A percentile compares a stretch with the other conserved stretches of the same genome.
Conservation (phyloP, 495 filamentous ascomycete species). For the Xylaria acuta region DNA sequence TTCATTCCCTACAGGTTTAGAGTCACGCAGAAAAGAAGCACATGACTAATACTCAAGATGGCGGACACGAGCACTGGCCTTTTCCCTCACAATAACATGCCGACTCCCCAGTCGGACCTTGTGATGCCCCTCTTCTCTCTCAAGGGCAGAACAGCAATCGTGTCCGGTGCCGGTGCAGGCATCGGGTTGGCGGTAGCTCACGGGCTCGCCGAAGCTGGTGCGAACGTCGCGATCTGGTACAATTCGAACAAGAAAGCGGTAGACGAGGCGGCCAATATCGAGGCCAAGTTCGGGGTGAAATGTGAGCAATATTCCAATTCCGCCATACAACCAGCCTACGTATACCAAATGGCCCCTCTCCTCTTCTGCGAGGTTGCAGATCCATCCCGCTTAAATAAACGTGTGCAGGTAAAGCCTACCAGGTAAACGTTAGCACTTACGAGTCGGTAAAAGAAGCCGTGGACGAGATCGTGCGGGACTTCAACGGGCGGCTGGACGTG, state of each 20-base stretch:
- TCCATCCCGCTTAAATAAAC: constrained; percentile 10
- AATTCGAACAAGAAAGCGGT: constrained; percentile 76
- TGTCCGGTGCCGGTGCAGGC: constrained; percentile 80
- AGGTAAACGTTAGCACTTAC: constrained; percentile 68
- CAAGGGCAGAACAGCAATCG: constrained; percentile 82
- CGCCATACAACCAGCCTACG: background rate
- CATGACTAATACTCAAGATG: constrained; percentile 39
- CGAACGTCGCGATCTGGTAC: constrained; percentile 89
- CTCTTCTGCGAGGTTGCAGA: background rate
- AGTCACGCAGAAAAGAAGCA: background rate
- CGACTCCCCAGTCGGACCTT: constrained; percentile 63
- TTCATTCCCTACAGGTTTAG: background rate
- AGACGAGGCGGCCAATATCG: constrained; percentile 74
- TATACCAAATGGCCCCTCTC: background rate
- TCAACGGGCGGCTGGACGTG: constrained; percentile 76
- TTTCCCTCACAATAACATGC: constrained; percentile 67
- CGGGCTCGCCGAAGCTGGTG: constrained; percentile 78
- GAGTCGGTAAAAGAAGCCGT: constrained; percentile 64
- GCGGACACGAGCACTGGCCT: constrained; percentile 56
- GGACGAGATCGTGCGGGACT: constrained; percentile 67
- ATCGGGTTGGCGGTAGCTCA: constrained; percentile 83
- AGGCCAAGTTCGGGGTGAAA: constrained; percentile 78
- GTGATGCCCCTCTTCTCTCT: constrained; percentile 84
- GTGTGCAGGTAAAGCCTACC: constrained; percentile 72
- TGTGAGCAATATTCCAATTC: constrained; percentile 53